Conservation (phyloP, 2,329 filamentous ascomycete species). For the Fusarium sp. region DNA sequence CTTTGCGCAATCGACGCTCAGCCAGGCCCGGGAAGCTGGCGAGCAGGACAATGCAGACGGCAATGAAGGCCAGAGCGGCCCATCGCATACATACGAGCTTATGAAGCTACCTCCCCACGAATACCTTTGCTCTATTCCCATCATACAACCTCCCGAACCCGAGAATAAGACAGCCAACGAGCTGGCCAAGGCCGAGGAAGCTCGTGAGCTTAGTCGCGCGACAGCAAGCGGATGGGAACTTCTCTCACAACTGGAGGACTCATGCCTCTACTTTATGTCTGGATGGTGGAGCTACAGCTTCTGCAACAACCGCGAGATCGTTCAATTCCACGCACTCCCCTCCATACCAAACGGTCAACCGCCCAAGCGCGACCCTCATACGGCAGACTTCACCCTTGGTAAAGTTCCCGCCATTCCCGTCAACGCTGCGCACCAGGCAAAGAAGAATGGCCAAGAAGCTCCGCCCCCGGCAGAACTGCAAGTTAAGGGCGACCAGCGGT, state of each 20-base stretch:
- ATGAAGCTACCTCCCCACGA: conserved; percentile 79
- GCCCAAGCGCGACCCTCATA: conserved; percentile 82
- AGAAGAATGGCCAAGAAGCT: conserved; percentile 45
- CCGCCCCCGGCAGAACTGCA: conserved; percentile 75
- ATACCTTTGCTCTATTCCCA: conserved; percentile 89
- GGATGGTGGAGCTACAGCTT: conserved; percentile 98
- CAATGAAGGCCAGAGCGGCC: conserved; percentile 19
- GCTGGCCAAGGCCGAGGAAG: conserved; percentile 80
- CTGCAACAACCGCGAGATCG: conserved; percentile 89
- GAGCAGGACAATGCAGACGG: conserved; percentile 52
- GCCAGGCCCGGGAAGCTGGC: conserved; percentile 49
- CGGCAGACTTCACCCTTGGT: conserved; percentile 84
- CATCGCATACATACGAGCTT: conserved; percentile 74
- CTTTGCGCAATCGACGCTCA: conserved; percentile 59
- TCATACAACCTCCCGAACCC: conserved; percentile 70
- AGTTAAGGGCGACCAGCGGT: conserved; percentile 86
- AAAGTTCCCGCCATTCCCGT: conserved; percentile 58
- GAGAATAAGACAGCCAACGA: conserved; percentile 78
- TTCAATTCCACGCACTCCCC: conserved; percentile 90
- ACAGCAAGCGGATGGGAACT: conserved; percentile 85
- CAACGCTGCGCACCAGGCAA: conserved; percentile 47
- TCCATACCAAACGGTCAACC: conserved; percentile 77
- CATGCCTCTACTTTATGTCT: conserved; percentile 85
- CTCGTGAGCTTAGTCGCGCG: conserved; percentile 83
- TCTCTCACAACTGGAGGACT: conserved; percentile 82